Conservation (phyloP, 2,329 filamentous ascomycete genomes). For the Pseudogymnoascus sp. region DNA sequence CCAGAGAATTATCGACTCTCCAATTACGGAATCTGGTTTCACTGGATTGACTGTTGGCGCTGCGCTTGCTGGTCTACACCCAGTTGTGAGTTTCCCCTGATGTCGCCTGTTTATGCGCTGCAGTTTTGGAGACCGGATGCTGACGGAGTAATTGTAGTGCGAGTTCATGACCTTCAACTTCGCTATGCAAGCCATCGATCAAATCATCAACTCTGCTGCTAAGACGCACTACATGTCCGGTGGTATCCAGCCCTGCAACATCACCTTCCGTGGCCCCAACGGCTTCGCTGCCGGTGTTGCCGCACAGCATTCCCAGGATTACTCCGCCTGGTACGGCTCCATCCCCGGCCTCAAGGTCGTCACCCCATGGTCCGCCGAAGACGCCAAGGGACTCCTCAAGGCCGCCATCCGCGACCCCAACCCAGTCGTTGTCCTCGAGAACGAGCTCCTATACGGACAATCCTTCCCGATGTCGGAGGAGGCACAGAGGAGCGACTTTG, state of each 20-base stretch:
- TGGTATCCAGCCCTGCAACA: slow-evolving; percentile 98
- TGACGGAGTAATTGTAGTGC: slow-evolving; percentile 48
- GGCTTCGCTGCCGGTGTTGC: slow-evolving; percentile 93
- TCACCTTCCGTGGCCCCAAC: slow-evolving; percentile 98
- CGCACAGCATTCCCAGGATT: slow-evolving; percentile 98
- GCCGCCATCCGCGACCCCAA: slow-evolving; percentile 97
- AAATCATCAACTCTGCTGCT: slow-evolving; percentile 97
- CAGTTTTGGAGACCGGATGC: slow-evolving; percentile 8
- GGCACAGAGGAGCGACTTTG: slow-evolving; percentile 92
- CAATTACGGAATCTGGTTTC: slow-evolving; percentile 97
- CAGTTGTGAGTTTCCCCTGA: slow-evolving; percentile 61
- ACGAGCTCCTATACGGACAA: slow-evolving; percentile 88
- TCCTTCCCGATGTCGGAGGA: slow-evolving; percentile 95
- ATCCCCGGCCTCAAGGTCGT: slow-evolving; percentile 97
- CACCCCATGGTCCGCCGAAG: slow-evolving; percentile 90
- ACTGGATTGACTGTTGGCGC: slow-evolving; percentile 87
- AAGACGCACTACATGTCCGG: slow-evolving; percentile 99
- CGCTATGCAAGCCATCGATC: slow-evolving; percentile 99
- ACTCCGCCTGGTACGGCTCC: slow-evolving; percentile 96
- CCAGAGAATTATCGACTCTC: slow-evolving; percentile 94
- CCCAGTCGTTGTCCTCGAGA: slow-evolving; percentile 85
- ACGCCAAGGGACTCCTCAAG: slow-evolving; percentile 96
- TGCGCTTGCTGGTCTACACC: slow-evolving; percentile 87
- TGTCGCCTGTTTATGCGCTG: background rate
- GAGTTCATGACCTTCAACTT: slow-evolving; percentile 99